Base-by-base conservation (phyloP, 306 rosid species). In the Casuarina equisetifolia region DNA sequence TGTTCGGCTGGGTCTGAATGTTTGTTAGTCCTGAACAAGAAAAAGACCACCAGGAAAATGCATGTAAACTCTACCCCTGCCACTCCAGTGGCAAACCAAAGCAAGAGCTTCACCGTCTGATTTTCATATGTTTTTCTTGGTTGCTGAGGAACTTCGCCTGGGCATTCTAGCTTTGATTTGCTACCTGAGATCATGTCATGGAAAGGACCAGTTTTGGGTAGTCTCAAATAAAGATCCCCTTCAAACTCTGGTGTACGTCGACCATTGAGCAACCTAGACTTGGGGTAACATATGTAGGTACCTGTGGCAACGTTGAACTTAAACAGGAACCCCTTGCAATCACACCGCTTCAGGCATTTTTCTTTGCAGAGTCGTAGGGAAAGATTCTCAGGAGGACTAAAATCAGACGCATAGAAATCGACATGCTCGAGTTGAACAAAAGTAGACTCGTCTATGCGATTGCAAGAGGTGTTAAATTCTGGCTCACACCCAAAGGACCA, bases 291-390 rank as follows among this genome's bases (percentile, higher is more conserved):
- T 11, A 50, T 13, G 44, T 52, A 77, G 53, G 1, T 4, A 39
- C 3, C 48, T 9, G 39, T 9, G 3, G 3, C 2, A 1, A 6
- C 16, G 17, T 0, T 51, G 46, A 59, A 57, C 53, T 51, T n/a
- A 42, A 10, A 80, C 32, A 80, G 84, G 74, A 84, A 84, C 4
- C 82, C 84, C 62, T 67, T 69, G 70, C 84, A 84, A 42, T 53
- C 43, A 12, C 80, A 72, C 59, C 63, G 40, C 7, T 4, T 40
- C 50, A 69, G 39, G 64, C 87, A 80, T 17, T 36, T 13, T 10
- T 77, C 25, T 73, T 54, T 36, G 44, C 82, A 84, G 1, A 59
- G 57, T 62, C 1, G 0, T 0, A 39, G 74, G 9, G 77, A 73
- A 50, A 58, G 50, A 45, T 69, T 80, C 7, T 43, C 32, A 12